Conservation (phyloP, 345 rosid genomes). For the Zanthoxylum bungeanum region DNA sequence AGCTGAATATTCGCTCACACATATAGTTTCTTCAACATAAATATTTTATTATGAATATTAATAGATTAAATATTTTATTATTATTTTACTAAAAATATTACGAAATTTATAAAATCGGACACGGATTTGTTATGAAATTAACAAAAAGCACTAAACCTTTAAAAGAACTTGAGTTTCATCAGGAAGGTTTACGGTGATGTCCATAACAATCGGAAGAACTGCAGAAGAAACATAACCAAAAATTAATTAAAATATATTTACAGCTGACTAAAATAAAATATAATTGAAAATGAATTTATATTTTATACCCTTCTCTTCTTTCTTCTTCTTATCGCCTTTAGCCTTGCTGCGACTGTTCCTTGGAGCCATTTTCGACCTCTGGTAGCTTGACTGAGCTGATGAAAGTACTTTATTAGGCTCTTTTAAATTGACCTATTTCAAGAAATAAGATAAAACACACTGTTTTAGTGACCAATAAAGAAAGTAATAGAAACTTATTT, state of each 20-base stretch:
- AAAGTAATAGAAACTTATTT: too few species aligned
- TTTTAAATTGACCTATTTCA: not conserved
- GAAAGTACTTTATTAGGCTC: constrained; percentile 12
- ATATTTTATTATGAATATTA: too few species aligned
- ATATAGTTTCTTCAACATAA: not conserved
- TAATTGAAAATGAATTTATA: not conserved
- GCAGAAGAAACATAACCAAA: constrained; percentile 24
- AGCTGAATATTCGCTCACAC: not conserved
- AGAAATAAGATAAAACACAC: not conserved
- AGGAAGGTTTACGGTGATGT: constrained; percentile 77
- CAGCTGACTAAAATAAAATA: too few species aligned
- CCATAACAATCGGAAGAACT: constrained; percentile 91
- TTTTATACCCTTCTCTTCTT: constrained; percentile 94
- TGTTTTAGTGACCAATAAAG: not conserved
- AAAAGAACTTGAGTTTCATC: constrained; percentile 70
- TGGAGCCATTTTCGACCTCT: constrained; percentile 72
- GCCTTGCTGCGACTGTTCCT: constrained; percentile 89
- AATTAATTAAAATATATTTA: too few species aligned
- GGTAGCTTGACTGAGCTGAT: constrained; percentile 16
- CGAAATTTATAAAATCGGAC: too few species aligned
- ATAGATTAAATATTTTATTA: too few species aligned
- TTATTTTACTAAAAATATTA: too few species aligned
- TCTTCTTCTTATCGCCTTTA: constrained; percentile 96
- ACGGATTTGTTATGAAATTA: too few species aligned
- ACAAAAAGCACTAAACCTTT: constrained; percentile 50